Conservation (phyloP, 2,329 filamentous ascomycete genomes). For the Penicillium hordei region DNA sequence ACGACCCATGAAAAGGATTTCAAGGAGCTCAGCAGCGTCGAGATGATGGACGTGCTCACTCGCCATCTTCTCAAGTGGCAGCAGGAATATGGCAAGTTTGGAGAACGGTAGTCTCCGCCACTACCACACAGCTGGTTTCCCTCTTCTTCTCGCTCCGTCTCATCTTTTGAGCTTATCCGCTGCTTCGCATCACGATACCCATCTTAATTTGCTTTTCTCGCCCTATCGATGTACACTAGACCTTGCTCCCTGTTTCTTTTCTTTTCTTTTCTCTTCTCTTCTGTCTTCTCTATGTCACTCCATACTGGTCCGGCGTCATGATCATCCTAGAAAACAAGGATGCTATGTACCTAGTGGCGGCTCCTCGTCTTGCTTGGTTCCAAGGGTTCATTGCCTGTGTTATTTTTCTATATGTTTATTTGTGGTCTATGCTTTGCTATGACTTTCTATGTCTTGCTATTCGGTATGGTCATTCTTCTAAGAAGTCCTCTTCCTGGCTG, state of each 20-base stretch:
- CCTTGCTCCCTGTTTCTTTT: background rate
- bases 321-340: conserved; percentile 13
- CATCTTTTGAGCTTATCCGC: conserved; percentile 14
- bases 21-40: conserved; percentile 71
- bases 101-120: conserved; percentile 44
- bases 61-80: conserved; percentile 83
- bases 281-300: conserved; percentile 8
- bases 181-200: conserved; percentile 27
- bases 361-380: conserved; percentile 1
- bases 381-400: background rate
- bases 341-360: conserved; percentile 1
- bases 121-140: background rate
- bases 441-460: background rate
- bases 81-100: conserved; percentile 62
- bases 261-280: conserved; percentile 3
- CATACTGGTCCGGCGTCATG: conserved; percentile 22
- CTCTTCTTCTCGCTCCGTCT: conserved; percentile 8
- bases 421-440: conserved; percentile 4
- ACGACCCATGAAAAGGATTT: conserved; percentile 56
- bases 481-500: conserved; percentile 1
- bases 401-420: background rate
- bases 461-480: conserved; percentile 2
- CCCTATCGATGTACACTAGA: conserved; percentile 23
- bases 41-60: conserved; percentile 89
- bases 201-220: conserved; percentile 10